Percentiles rank a stretch among this genome's conserved stretches.
These are phyloP conservation scores for Tetrapisispora phaffii DNA, from an alignment of 805 yeast genomes.

Conservation along the genomic window DNA sequence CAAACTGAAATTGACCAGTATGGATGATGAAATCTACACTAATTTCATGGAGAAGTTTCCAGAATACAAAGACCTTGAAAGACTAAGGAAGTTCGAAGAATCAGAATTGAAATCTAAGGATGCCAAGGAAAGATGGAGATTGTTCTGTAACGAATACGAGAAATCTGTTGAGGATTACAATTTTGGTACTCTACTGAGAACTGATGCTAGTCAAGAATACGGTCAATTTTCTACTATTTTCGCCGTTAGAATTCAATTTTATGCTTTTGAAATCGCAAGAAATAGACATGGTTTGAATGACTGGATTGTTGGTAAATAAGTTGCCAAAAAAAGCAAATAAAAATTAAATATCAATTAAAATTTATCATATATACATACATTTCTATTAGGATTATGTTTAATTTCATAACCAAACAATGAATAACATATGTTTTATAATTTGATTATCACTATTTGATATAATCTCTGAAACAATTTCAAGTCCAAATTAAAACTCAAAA, in stretches of 20 bases:
- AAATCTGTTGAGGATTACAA: constrained; percentile 77
- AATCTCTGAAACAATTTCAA: too few species aligned
- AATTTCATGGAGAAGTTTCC: constrained; percentile 67
- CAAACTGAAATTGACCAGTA: constrained; percentile 58
- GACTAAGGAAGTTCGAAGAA: constrained; percentile 54
- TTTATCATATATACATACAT: too few species aligned
- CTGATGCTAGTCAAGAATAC: constrained; percentile 63
- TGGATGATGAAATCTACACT: constrained; percentile 60
- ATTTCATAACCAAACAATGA: background rate
- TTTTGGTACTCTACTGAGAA: constrained; percentile 87
- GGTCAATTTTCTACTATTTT: constrained; percentile 77
- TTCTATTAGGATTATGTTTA: background rate
- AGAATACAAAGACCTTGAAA: constrained; percentile 60
- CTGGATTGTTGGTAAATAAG: constrained; percentile 52
- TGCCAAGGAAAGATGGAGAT: constrained; percentile 90
- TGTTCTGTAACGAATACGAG: constrained; percentile 73
- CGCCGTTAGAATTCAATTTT: constrained; percentile 87
- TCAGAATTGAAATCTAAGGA: constrained; percentile 67
- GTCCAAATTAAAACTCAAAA: background rate
- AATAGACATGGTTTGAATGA: constrained; percentile 85
- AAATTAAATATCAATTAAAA: too few species aligned
- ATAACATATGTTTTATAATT: background rate
- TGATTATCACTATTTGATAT: background rate
- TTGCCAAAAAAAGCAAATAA: too few species aligned
- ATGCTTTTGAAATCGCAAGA: constrained; percentile 90